Base-by-base conservation (phyloP, 1,139 yeast genomes). In the Kodamaea derodonti region DNA sequence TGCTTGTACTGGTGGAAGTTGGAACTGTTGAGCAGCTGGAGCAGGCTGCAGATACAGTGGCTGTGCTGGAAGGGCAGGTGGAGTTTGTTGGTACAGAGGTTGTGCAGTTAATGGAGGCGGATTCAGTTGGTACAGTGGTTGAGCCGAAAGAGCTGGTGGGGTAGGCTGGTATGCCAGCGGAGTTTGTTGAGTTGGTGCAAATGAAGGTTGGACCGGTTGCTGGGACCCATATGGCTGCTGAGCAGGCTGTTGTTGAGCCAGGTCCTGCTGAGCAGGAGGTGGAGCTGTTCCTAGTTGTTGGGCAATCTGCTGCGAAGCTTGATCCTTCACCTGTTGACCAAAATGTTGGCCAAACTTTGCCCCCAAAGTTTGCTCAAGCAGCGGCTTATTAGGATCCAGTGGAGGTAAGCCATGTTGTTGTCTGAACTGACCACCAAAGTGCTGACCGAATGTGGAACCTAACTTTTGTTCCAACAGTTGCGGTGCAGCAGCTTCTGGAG, bases 221-320 rank as follows among this genome's bases (percentile, higher is more conserved):
- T 27, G 39, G 18, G 25, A 13, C 12, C 8, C 11, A 14, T 25
- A 25, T 4, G 30, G 39, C n/a, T 16, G 38, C n/a, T 30, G 42
- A 7, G 31, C 20, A n/a, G 30, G 36, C 27, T 37, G 46, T 20
- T 31, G 45, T 7, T 25, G 37, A 18, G 22, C 22, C 6, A 7
- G 9, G 6, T 7, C 22, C 9, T 28, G 28, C 14, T 24, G 26
- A 6, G 28, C 17, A 25, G 30, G 17, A 20, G 32, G 13, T 16
- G 30, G 35, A 11, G 29, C 31, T n/a, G 15, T 25, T 29, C 27
- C 41, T 14, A 37, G 40, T 6, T 38, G 33, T n/a, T 35, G 39
- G 14, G 37, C 38, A 27, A 34, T 39, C 22, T 24, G 46, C 20
- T 16, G 40, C 4, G 33, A 14, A n/a, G 33, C 28, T 11, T 25